Conservation (phyloP, 768 basidiomycete species). For the Tylopilus felleus region DNA sequence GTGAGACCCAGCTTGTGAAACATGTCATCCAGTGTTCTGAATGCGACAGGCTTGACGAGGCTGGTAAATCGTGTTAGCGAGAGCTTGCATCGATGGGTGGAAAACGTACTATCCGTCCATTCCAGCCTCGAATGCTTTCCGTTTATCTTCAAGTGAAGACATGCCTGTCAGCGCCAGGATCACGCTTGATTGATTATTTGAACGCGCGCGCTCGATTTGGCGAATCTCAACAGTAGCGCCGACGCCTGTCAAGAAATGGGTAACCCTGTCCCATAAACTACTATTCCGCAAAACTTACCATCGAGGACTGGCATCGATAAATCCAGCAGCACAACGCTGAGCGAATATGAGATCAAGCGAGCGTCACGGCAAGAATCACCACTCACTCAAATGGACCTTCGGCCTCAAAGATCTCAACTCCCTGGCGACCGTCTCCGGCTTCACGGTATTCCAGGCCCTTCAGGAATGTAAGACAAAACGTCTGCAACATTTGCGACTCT, state of each 20-base stretch:
- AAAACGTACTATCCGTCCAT: slow-evolving; percentile 92
- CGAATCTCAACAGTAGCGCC: slow-evolving; percentile 84
- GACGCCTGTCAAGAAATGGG: slow-evolving; percentile 48
- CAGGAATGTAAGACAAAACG: not conserved
- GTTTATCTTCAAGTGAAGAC: slow-evolving; percentile 91
- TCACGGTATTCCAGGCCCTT: slow-evolving; percentile 74
- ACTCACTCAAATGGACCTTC: slow-evolving; percentile 86
- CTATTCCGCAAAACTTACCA: slow-evolving; percentile 42
- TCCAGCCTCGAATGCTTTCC: slow-evolving; percentile 86
- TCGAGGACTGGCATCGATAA: slow-evolving; percentile 94
- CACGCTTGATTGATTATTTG: slow-evolving; percentile 36
- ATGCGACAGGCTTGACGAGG: slow-evolving; percentile 93
- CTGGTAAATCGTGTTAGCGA: slow-evolving; percentile 36
- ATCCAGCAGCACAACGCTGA: slow-evolving; percentile 81
- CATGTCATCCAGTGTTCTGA: slow-evolving; percentile 84
- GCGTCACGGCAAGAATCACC: not conserved
- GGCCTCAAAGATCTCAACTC: slow-evolving; percentile 68
- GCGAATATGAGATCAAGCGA: slow-evolving; percentile 1
- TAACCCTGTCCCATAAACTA: not conserved
- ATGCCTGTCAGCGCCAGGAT: slow-evolving; percentile 91
- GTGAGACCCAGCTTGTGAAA: slow-evolving; percentile 65
- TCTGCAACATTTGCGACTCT: not conserved
- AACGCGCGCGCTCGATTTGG: slow-evolving; percentile 54
- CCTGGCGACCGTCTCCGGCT: slow-evolving; percentile 82
- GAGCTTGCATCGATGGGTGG: not conserved